Conservation (phyloP, 1,284 basidiomycete genomes). For the Golubevia sp. region DNA sequence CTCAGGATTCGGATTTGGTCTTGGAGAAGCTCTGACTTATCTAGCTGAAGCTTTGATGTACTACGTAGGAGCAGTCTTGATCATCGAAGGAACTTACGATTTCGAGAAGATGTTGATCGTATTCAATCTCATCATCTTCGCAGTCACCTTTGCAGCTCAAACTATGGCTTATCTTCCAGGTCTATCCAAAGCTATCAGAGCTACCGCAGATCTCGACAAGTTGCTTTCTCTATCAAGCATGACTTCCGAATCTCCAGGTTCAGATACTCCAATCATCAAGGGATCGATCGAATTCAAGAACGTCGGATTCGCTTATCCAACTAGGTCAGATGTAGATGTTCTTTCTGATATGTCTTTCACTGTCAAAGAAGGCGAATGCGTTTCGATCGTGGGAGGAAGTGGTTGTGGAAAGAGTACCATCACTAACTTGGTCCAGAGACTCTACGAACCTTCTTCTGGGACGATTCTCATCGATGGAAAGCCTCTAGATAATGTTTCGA, state of each 20-base stretch:
- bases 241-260: slow-evolving; percentile 6
- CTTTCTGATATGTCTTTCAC: slow-evolving; percentile 23
- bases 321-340: slow-evolving; percentile 15
- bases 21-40: slow-evolving; percentile 81
- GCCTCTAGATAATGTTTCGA: slow-evolving; percentile 10
- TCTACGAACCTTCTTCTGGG: slow-evolving; percentile 46
- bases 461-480: slow-evolving; percentile 27
- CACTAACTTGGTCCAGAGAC: slow-evolving; percentile 40
- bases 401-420: slow-evolving; percentile 55
- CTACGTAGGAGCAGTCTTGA: slow-evolving; percentile 82
- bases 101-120: slow-evolving; percentile 87
- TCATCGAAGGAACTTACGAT: slow-evolving; percentile 78
- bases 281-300: slow-evolving; percentile 32
- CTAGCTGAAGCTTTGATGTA: slow-evolving; percentile 77
- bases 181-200: slow-evolving; percentile 36
- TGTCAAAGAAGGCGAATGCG: slow-evolving; percentile 36
- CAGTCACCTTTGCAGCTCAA: slow-evolving; percentile 86
- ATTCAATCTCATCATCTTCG: slow-evolving; percentile 88
- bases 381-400: slow-evolving; percentile 50
- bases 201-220: slow-evolving; percentile 25
- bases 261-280: slow-evolving; percentile 2
- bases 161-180: slow-evolving; percentile 73
- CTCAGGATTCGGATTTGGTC: slow-evolving; percentile 80
- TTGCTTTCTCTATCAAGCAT: slow-evolving; percentile 14
- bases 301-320: slow-evolving; percentile 40